These are phyloP conservation scores for Candida suzukii DNA, from an alignment of 805 yeast genomes.

Conservation along the genomic window DNA sequence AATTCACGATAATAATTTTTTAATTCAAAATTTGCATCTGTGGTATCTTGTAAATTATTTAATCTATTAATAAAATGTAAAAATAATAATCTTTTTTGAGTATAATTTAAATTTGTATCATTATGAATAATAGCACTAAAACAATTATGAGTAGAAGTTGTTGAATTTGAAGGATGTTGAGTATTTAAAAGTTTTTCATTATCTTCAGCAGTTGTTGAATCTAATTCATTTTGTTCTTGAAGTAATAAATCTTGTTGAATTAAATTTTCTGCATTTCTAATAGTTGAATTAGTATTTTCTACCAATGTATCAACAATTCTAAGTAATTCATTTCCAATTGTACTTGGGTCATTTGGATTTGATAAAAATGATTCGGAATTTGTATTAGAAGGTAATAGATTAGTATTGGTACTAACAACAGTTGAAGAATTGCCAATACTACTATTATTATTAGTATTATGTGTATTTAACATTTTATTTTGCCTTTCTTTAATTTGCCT, in stretches of 20 bases:
- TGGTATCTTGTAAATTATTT: slow-evolving; percentile 16
- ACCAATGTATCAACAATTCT: slow-evolving; percentile 19
- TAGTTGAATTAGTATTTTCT: slow-evolving; percentile 19
- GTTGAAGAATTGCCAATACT: background rate
- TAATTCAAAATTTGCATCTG: slow-evolving; percentile 14
- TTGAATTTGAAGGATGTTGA: background rate
- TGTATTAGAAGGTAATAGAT: background rate
- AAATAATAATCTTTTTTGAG: slow-evolving; percentile 17
- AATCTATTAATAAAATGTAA: slow-evolving; percentile 20
- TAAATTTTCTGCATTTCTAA: slow-evolving; percentile 17
- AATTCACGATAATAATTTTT: slow-evolving; percentile 17
- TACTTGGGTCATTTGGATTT: too few species aligned
- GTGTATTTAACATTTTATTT: background rate
- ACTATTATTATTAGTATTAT: background rate
- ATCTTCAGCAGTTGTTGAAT: too few species aligned
- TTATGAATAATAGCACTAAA: slow-evolving; percentile 1
- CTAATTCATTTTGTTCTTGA: background rate
- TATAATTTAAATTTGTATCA: background rate
- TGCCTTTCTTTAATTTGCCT: background rate
- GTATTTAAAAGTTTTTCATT: too few species aligned
- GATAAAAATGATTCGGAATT: too few species aligned
- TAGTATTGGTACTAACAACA: background rate
- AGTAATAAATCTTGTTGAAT: background rate
- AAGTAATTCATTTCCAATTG: slow-evolving; percentile 17
- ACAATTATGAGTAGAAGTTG: background rate